Percentiles rank a stretch among this genome's conserved stretches.
phyloP scores from a whole-genome alignment of 1,284 basidiomycete species.

The Takashimella tepidaria region DNA sequence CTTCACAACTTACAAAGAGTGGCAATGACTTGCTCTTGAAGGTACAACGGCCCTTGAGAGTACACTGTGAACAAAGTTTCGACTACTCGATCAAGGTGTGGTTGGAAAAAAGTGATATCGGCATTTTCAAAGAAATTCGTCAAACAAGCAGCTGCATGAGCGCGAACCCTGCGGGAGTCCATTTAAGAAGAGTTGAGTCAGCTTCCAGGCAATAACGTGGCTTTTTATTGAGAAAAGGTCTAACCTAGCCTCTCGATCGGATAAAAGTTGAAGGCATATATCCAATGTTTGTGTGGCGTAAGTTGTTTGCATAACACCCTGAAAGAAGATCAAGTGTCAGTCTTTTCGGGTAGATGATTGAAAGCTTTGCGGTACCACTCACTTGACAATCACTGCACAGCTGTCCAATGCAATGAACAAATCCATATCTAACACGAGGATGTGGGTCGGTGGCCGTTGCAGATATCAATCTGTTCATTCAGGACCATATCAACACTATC shows the following conservation, averaged over 20 bases:
- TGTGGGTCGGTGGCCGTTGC: conserved; percentile 71
- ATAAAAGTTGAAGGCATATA: conserved; percentile 64
- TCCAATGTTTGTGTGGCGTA: conserved; percentile 49
- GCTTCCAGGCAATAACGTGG: background rate
- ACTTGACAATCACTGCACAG: conserved; percentile 77
- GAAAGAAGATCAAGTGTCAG: conserved; percentile 4
- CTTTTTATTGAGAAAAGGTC: conserved; percentile 19
- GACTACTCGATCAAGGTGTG: conserved; percentile 71
- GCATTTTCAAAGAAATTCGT: conserved; percentile 84
- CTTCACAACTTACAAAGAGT: conserved; percentile 47
- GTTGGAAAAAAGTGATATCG: conserved; percentile 62
- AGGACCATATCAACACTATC: too few relatives aligned
- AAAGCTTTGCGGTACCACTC: conserved; percentile 12
- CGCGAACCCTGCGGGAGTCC: conserved; percentile 59
- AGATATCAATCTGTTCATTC: conserved; percentile 67
- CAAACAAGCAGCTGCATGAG: conserved; percentile 76
- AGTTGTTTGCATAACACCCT: conserved; percentile 30
- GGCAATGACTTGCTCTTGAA: conserved; percentile 77
- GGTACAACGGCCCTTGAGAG: conserved; percentile 52
- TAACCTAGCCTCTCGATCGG: conserved; percentile 68
- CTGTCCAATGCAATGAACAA: conserved; percentile 80
- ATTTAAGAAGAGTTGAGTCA: too few relatives aligned
- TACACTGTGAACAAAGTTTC: conserved; percentile 63
- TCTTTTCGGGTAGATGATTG: background rate
- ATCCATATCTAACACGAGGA: conserved; percentile 74